Evolutionary conservation across 176 grass and related monocot genomes (phyloP).

Genomic region (Paspalum vaginatum): DNA sequence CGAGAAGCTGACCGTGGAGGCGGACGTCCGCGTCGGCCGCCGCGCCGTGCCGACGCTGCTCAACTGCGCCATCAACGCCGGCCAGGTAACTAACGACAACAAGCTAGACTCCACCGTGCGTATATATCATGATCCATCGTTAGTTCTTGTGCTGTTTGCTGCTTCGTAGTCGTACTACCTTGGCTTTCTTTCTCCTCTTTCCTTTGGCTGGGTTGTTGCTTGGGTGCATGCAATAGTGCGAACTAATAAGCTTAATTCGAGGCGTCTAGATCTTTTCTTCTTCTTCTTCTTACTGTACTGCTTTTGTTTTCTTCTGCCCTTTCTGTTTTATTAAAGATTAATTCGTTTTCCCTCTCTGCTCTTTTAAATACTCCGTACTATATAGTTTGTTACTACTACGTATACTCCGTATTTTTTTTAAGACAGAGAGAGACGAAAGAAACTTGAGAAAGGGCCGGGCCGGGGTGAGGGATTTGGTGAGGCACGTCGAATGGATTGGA

Average conservation of each 20-base stretch:
- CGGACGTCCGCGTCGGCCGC: conserved; percentile 56
- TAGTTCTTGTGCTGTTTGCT: not conserved
- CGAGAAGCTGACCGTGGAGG: conserved; percentile 67
- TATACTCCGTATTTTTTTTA: no score
- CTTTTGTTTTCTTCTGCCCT: not conserved
- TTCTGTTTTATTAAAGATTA: not conserved
- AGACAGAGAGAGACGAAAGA: not conserved
- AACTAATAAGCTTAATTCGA: not conserved
- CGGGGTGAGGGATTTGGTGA: conserved; percentile 11
- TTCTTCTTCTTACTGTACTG: no score
- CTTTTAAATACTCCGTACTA: no score
- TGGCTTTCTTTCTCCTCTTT: not conserved
- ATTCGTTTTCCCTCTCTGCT: no score
- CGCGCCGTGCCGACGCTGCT: conserved; percentile 69
- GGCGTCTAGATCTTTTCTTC: no score
- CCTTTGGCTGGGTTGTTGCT: not conserved
- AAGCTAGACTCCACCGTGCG: no score
- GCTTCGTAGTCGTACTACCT: no score
- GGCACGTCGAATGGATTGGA: conserved; percentile 15
- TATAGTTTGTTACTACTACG: no score
- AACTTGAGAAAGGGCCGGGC: not conserved
- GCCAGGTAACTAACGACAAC: conserved; percentile 42
- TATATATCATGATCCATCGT: not conserved
- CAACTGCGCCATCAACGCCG: conserved; percentile 65
- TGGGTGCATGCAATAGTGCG: conserved; percentile 8